phyloP scores from a whole-genome alignment of 129 eudicot genomes.

The Flaveria linearis region DNA sequence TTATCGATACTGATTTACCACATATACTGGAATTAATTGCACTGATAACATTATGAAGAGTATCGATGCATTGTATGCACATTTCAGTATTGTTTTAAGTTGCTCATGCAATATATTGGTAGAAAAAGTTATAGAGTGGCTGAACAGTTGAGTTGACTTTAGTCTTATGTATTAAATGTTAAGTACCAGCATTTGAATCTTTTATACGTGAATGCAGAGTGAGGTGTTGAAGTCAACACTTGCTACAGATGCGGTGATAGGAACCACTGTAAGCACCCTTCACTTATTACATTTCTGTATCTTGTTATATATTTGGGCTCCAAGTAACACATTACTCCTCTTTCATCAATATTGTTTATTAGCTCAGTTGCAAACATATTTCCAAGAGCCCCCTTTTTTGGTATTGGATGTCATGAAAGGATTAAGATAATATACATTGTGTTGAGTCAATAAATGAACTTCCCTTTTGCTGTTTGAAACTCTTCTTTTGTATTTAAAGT shows the following conservation, averaged over 20 bases:
- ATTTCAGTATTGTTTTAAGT: not conserved
- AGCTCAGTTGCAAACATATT: constrained; percentile 2
- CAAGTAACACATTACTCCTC: not conserved
- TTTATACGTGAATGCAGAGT: constrained; percentile 42
- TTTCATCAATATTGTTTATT: not conserved
- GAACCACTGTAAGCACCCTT: constrained; percentile 64
- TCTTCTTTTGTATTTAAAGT: not conserved
- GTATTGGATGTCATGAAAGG: not conserved
- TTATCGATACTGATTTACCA: not conserved
- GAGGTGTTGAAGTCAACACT: constrained; percentile 96
- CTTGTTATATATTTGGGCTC: constrained; percentile 1
- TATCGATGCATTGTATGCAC: constrained; percentile 3
- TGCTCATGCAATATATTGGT: constrained; percentile 14
- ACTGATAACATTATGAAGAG: not conserved
- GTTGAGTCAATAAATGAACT: not conserved
- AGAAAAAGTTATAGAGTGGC: constrained; percentile 1
- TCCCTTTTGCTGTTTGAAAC: not conserved
- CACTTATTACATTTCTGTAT: constrained; percentile 4
- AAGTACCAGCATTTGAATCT: not conserved
- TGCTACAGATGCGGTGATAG: constrained; percentile 98
- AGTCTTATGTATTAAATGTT: not conserved
- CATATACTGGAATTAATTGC: constrained; percentile 4
- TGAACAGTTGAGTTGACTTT: constrained; percentile 2
- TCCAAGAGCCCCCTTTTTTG: not conserved
- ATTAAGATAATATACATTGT: not conserved